Percentiles rank a stretch among this genome's conserved stretches.
Evolutionary conservation across 2,329 filamentous ascomycete species (phyloP).

Genomic region (Colletotrichum gloeosporioides): DNA sequence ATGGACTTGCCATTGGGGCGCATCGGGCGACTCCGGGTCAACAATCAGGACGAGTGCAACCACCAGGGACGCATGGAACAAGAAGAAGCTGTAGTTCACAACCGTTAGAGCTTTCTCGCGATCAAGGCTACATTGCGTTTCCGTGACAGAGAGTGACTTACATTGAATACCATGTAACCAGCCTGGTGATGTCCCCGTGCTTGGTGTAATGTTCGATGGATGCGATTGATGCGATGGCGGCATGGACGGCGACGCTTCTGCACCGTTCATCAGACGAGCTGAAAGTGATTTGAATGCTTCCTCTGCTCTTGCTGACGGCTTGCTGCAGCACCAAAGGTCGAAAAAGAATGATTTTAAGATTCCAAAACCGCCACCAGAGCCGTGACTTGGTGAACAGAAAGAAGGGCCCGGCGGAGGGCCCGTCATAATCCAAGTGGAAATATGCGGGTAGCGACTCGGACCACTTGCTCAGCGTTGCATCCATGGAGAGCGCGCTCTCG

Average conservation of each 20-base stretch:
- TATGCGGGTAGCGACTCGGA: slow-evolving; percentile 30
- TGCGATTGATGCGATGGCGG: slow-evolving; percentile 30
- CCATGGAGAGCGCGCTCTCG: slow-evolving; percentile 29
- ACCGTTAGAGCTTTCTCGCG: background rate
- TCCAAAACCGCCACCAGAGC: slow-evolving; percentile 38
- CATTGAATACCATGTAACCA: slow-evolving; percentile 37
- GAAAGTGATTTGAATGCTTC: background rate
- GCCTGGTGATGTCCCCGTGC: slow-evolving; percentile 23
- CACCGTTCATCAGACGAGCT: slow-evolving; percentile 27
- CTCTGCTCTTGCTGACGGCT: slow-evolving; percentile 26
- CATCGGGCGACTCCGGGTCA: slow-evolving; percentile 28
- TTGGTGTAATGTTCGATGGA: slow-evolving; percentile 30
- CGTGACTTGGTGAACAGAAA: slow-evolving; percentile 30
- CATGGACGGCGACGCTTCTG: slow-evolving; percentile 27
- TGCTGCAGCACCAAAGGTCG: slow-evolving; percentile 31
- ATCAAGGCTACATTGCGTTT: background rate
- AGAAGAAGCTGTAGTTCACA: slow-evolving; percentile 27
- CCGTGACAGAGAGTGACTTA: slow-evolving; percentile 15
- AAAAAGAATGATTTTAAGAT: slow-evolving; percentile 35
- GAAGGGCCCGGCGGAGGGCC: slow-evolving; percentile 21
- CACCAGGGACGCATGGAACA: slow-evolving; percentile 36
- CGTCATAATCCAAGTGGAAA: slow-evolving; percentile 24
- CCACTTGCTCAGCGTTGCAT: slow-evolving; percentile 30
- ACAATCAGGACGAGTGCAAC: slow-evolving; percentile 32
- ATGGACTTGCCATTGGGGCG: slow-evolving; percentile 30